phyloP scores from a whole-genome alignment of 495 filamentous ascomycete species.

The Clavariopsis aquatica region DNA sequence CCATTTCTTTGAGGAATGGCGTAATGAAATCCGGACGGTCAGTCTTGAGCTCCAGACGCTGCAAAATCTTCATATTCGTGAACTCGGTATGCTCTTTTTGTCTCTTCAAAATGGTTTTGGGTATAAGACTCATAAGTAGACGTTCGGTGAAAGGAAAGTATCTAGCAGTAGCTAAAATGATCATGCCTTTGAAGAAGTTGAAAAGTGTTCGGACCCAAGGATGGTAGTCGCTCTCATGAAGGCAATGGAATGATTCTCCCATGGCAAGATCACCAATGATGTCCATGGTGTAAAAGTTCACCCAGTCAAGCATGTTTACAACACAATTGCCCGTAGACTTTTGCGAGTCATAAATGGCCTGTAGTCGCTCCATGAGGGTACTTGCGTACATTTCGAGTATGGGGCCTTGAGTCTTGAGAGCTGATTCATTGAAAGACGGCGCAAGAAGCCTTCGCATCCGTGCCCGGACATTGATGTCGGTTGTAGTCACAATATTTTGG shows the following conservation, averaged over 20 bases:
- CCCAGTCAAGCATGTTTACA: slow-evolving; percentile 39
- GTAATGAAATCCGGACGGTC: slow-evolving; percentile 38
- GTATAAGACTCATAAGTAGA: slow-evolving; percentile 30
- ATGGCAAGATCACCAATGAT: slow-evolving; percentile 44
- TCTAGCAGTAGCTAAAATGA: slow-evolving; percentile 27
- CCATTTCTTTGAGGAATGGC: slow-evolving; percentile 32
- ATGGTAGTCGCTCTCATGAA: slow-evolving; percentile 18
- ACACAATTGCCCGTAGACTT: slow-evolving; percentile 12
- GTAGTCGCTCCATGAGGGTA: slow-evolving; percentile 35
- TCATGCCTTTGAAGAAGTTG: slow-evolving; percentile 35
- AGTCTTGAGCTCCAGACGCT: slow-evolving; percentile 30
- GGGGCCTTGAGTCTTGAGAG: slow-evolving; percentile 30
- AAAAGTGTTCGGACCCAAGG: slow-evolving; percentile 39
- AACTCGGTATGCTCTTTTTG: slow-evolving; percentile 29
- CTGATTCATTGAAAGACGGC: slow-evolving; percentile 12
- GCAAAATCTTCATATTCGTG: slow-evolving; percentile 32
- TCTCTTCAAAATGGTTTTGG: slow-evolving; percentile 17
- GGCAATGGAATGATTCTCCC: slow-evolving; percentile 42
- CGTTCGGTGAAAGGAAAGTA: slow-evolving; percentile 22
- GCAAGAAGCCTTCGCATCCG: slow-evolving; percentile 13
- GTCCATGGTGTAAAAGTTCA: slow-evolving; percentile 43
- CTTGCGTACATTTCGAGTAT: slow-evolving; percentile 38
- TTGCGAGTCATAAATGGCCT: slow-evolving; percentile 8
- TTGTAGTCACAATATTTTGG: slow-evolving; percentile 23
- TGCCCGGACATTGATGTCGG: slow-evolving; percentile 6